These are phyloP conservation scores for Ajuga reptans DNA, from an alignment of 305 asterid genomes.

Conservation along the genomic window DNA sequence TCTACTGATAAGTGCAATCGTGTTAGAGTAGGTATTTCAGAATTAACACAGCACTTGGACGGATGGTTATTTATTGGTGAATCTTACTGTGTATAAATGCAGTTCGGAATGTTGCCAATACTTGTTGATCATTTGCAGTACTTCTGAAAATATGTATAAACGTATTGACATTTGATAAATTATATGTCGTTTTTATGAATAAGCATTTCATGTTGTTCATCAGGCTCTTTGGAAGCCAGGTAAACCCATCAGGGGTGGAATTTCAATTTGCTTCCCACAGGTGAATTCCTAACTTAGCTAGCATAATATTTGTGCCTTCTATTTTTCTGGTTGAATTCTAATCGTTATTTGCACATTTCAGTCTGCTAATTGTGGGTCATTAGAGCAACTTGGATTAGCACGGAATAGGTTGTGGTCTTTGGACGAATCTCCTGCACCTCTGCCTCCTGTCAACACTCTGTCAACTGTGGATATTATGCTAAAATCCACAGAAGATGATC, in stretches of 20 bases:
- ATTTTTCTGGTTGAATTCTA: slow-evolving; percentile 13
- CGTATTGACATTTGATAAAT: slow-evolving; percentile 2
- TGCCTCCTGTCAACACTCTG: slow-evolving; percentile 46
- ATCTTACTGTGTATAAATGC: slow-evolving; percentile 7
- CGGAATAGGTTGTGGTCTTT: slow-evolving; percentile 70
- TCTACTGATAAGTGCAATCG: not conserved
- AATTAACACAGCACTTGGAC: not conserved
- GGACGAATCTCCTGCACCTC: slow-evolving; percentile 61
- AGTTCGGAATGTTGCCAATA: not conserved
- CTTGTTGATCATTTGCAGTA: not conserved
- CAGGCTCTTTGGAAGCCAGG: slow-evolving; percentile 58
- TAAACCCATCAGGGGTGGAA: slow-evolving; percentile 61
- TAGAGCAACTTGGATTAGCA: slow-evolving; percentile 77
- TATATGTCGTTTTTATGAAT: not conserved
- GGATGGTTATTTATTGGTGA: slow-evolving; percentile 2
- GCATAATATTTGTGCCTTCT: slow-evolving; percentile 5
- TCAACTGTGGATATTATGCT: slow-evolving; percentile 64
- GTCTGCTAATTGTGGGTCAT: slow-evolving; percentile 56
- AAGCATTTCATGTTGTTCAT: slow-evolving; percentile 17
- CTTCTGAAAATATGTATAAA: not conserved
- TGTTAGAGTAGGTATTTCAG: not conserved
- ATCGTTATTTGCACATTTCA: slow-evolving; percentile 26
- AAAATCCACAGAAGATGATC: slow-evolving; percentile 75
- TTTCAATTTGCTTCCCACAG: slow-evolving; percentile 70
- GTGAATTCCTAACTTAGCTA: slow-evolving; percentile 32